Percentiles rank a stretch among this genome's conserved stretches.
Conservation (phyloP, 2,329 filamentous ascomycete species). For the Fusarium zealandicum region DNA sequence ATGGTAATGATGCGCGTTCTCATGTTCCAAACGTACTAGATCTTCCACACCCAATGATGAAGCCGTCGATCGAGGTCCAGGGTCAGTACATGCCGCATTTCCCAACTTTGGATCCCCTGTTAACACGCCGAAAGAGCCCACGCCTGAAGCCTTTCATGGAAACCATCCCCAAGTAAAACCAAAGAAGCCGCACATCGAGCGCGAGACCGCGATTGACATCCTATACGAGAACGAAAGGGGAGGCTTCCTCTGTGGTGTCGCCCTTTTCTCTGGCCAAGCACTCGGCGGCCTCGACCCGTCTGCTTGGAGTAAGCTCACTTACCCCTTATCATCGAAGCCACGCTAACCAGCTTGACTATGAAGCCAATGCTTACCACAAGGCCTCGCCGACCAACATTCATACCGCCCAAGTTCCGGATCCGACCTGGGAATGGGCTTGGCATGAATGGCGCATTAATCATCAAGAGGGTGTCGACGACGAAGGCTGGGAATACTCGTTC, state of each 20-base stretch:
- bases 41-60: conserved; percentile 31
- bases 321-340: background rate
- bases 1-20: conserved; percentile 5
- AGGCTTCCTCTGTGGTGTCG: conserved; percentile 84
- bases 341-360: conserved; percentile 9
- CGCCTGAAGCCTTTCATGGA: conserved; percentile 36
- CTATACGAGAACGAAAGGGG: conserved; percentile 97
- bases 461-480: conserved; percentile 80
- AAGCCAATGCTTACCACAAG: conserved; percentile 69
- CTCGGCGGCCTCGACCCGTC: conserved; percentile 85
- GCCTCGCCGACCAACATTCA: conserved; percentile 72
- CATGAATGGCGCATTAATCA: conserved; percentile 70
- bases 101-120: background rate
- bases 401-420: conserved; percentile 92
- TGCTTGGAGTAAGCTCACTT: conserved; percentile 69
- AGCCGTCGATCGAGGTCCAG: conserved; percentile 47
- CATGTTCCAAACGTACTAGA: conserved; percentile 12
- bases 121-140: conserved; percentile 42
- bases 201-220: conserved; percentile 76
- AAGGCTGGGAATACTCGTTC: conserved; percentile 97
- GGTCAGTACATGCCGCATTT: conserved; percentile 29
- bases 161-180: conserved; percentile 47
- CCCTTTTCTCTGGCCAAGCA: conserved; percentile 87
- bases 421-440: conserved; percentile 90
- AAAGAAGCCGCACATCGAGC: conserved; percentile 44